Base-by-base conservation (phyloP, 331 rosid species). In the Malus hybrid region DNA sequence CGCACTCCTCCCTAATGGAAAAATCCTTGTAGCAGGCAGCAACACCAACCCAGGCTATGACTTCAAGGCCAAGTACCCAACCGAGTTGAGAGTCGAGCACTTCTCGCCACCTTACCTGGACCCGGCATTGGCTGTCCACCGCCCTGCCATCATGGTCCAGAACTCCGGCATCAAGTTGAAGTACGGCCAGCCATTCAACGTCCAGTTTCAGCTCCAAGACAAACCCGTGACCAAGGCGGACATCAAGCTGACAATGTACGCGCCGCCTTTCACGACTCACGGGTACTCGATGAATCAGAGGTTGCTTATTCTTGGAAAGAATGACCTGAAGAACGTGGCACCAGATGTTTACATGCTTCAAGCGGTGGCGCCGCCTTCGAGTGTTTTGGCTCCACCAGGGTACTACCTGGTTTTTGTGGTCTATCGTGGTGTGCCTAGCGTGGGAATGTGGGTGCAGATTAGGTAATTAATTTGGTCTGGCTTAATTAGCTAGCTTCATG, bases 211-310 rank as follows among this genome's bases (percentile, higher is more conserved):
- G 5, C 18, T 86, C n/a, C 3, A 10, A 14, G 19, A 4, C 4
- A 81, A 63, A 3, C 7, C 34, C 7, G 61, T 85, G 63, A 7
- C 0, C 14, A 70, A 8, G 64, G 55, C 28, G 0, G 93, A 90
- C 16, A 32, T 95, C 18, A 83, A 75, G 84, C 79, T 90, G 54
- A 82, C 89, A 20, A 74, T 95, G 78, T 89, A 90, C 73, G 77
- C 87, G 19, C 96, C 96, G 14, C 98, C 99, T 2, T 95, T 95
- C 67, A 95, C 99, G 1, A 95, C 99, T 39, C 99, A 92, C 67
- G 99, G 99, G 1, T 80, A n/a, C 67, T 89, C 97, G 6, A 89
- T 89, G 99, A 87, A 75, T 33, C 99, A 95, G 70, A 89, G 99
- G 73, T 83, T 88, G 29, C 0, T 95, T 14, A 27, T 85, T 2